Evolutionary conservation across 257 asterid species (phyloP), one percentile per base, ranked within the genome.

Genomic region (Jacaranda copaia): DNA sequence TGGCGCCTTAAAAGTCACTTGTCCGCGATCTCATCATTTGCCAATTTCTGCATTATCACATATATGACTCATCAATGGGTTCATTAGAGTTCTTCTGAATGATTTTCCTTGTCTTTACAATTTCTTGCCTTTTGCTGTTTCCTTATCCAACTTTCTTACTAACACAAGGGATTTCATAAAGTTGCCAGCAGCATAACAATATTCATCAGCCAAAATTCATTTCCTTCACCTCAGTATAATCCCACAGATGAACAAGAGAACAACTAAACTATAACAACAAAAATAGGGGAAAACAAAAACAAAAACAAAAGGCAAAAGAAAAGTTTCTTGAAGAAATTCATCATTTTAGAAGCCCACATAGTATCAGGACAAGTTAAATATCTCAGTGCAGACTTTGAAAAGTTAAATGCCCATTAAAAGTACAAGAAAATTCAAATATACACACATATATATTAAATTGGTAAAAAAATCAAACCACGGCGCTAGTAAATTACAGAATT

Each of bases 141-240:
- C 45, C 70, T 62, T 68, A 73, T 77, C 69, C 62, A 77, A 68
- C 69, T 69, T 25, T 55, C 70, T 60, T 63, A 45, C 65, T n/a
- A 36, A 15, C 40, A 38, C 16, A 40, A 60, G 2, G 8, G 12
- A 60, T 14, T 13, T 32, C 25, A 10, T 36, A 25, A 45, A 62
- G 56, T 39, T 57, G 51, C 32, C 81, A 70, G 49, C 56, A 48
- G 76, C 38, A 16, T 7, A 73, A 69, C 45, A 69, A 36, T 25
- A 77, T 8, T 65, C 73, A 80, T 67, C 76, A 52, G 18, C 55
- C 67, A 61, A 56, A 40, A 6, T 55, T 56, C 62, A 59, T 55
- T 70, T 16, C 13, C 18, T 69, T 43, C 74, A 60, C 68, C 49
- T 61, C 57, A 53, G 56, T 14, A 39, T 18, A 72, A 32, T 43